Evolutionary conservation across 805 yeast species (phyloP).

Genomic region (Zygosaccharomyces kombuchaensis): DNA sequence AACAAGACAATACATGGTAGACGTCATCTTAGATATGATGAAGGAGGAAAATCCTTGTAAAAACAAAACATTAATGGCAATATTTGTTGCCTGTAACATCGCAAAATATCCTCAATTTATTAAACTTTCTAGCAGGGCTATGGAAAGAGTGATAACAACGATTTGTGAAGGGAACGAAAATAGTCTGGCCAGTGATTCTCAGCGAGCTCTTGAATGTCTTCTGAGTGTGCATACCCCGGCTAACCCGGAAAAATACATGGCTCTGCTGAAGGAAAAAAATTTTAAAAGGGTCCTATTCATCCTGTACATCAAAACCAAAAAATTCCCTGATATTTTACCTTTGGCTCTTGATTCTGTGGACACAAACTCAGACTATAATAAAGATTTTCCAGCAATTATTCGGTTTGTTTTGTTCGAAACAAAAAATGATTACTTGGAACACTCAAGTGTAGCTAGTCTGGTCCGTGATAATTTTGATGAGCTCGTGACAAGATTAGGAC

Average conservation of each 20-base stretch:
- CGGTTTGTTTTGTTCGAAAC: conserved; percentile 8
- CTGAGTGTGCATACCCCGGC: conserved; percentile 62
- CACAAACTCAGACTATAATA: conserved; percentile 8
- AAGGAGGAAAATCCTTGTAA: conserved; percentile 34
- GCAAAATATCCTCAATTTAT: conserved; percentile 85
- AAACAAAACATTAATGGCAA: conserved; percentile 41
- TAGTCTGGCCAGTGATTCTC: conserved; percentile 51
- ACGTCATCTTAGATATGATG: conserved; percentile 60
- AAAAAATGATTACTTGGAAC: conserved; percentile 7
- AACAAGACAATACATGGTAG: conserved; percentile 73
- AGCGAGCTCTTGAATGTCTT: conserved; percentile 69
- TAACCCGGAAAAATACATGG: conserved; percentile 42
- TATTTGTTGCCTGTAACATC: conserved; percentile 74
- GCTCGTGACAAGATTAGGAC: conserved; percentile 8
- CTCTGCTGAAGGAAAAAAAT: conserved; percentile 21
- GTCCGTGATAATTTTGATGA: conserved; percentile 16
- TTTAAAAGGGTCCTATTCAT: conserved; percentile 24
- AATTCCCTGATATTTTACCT: conserved; percentile 15
- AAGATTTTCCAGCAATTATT: conserved; percentile 1
- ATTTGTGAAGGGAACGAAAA: conserved; percentile 44
- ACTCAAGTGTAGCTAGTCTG: conserved; percentile 7
- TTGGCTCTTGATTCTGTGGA: conserved; percentile 11
- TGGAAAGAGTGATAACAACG: conserved; percentile 45
- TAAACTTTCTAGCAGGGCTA: conserved; percentile 56
- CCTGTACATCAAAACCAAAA: conserved; percentile 19